These are phyloP conservation scores for Penicillium verrucosum DNA, from an alignment of 2,329 filamentous ascomycete genomes.

Conservation along the genomic window DNA sequence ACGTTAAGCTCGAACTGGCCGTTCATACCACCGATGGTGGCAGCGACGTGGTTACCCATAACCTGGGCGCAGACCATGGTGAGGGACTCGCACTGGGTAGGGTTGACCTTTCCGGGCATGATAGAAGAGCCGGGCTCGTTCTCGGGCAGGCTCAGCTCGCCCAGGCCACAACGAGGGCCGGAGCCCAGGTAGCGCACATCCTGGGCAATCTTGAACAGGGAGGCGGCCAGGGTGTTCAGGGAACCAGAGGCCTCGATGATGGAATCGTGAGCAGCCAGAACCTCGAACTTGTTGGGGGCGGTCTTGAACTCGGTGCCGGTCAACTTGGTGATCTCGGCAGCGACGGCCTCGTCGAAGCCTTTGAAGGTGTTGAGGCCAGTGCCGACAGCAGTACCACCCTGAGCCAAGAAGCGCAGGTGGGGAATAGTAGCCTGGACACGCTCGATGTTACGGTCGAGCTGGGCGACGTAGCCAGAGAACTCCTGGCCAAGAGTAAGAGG, in stretches of 20 bases:
- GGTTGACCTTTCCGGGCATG: conserved; percentile 99
- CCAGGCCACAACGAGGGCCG: conserved; percentile 90
- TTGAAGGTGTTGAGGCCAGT: conserved; percentile 97
- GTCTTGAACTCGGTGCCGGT: conserved; percentile 92
- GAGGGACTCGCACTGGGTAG: conserved; percentile 94
- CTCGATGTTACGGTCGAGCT: conserved; percentile 86
- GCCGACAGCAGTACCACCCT: conserved; percentile 94
- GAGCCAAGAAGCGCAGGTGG: conserved; percentile 80
- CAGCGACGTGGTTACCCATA: conserved; percentile 93
- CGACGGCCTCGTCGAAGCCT: conserved; percentile 92
- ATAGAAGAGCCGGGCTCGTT: conserved; percentile 98
- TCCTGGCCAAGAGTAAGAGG: conserved; percentile 94
- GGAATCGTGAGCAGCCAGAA: conserved; percentile 91
- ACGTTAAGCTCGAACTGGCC: conserved; percentile 99
- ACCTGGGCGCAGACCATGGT: conserved; percentile 98
- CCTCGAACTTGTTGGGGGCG: conserved; percentile 98
- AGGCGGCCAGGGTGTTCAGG: conserved; percentile 86
- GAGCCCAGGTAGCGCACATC: conserved; percentile 96
- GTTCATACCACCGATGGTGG: conserved; percentile 92
- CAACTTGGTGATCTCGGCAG: conserved; percentile 85
- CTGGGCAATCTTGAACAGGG: conserved; percentile 96
- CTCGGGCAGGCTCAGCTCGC: conserved; percentile 88
- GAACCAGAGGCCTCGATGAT: conserved; percentile 91
- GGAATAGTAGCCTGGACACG: conserved; percentile 80
- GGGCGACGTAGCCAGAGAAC: conserved; percentile 94